Conservation (phyloP, 2,329 filamentous ascomycete genomes). For the Cordyceps pruinosa region DNA sequence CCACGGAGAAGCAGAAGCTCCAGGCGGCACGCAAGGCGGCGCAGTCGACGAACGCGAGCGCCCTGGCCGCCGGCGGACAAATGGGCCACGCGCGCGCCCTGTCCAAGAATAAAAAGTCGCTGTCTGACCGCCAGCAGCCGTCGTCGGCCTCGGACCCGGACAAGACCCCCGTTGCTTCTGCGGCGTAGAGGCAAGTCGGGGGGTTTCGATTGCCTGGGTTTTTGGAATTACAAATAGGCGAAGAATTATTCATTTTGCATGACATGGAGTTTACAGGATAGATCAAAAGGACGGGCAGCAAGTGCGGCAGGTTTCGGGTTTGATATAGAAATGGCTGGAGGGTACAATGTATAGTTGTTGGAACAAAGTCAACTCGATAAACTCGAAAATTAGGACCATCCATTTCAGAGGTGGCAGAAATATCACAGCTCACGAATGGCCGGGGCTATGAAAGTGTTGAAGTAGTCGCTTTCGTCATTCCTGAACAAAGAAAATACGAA, state of each 20-base stretch:
- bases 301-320: background rate
- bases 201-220: no score
- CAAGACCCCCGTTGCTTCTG: conserved; percentile 12
- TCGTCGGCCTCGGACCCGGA: background rate
- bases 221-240: background rate
- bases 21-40: conserved; percentile 27
- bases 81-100: conserved; percentile 33
- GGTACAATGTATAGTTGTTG: background rate
- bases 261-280: conserved; percentile 5
- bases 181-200: conserved; percentile 11
- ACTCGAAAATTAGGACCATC: background rate
- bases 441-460: background rate
- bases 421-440: background rate
- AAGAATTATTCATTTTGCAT: background rate
- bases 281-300: background rate
- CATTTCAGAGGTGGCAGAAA: background rate
- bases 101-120: conserved; percentile 24
- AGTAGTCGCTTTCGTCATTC: background rate
- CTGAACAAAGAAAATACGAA: conserved; percentile 25
- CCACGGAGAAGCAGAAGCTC: conserved; percentile 26
- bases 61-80: conserved; percentile 42
- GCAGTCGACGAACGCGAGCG: conserved; percentile 28
- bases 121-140: conserved; percentile 23
- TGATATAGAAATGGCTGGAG: background rate
- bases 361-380: background rate